Evolutionary conservation across 2,329 filamentous ascomycete genomes (phyloP), one percentile per base, ranked within the genome.

Genomic region (Alternaria sp.): DNA sequence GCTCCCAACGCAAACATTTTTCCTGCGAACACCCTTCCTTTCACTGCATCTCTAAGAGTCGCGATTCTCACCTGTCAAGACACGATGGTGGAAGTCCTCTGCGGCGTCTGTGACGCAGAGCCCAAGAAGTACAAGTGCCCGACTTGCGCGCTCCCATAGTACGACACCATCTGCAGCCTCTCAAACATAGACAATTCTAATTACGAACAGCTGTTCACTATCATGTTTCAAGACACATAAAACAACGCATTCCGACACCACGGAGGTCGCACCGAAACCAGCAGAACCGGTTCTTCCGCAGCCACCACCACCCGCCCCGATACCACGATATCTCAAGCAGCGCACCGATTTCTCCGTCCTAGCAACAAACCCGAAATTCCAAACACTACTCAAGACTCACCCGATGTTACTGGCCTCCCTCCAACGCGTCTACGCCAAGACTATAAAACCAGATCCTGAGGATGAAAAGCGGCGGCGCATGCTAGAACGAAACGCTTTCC

Each of bases 71-170:
- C 24, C 7, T 9, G 16, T 9, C 1, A 20, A n/a, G 2, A 44
- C 51, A 66, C 44, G 6, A 79, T 82, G 80, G 58, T 71, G 16
- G 70, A 73, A 7, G 4, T 41, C 7, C 62, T 73, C 12, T 84
- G 82, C 60, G 78, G 78, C 43, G 75, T 84, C n/a, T 84, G 82
- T 71, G 68, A 77, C 41, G 69, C 71, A 22, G 69, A 74, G 47
- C 76, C 78, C n/a, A 81, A 80, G 48, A 84, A 83, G 69, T 84
- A 84, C 77, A 83, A 82, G 73, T 84, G 82, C 65, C 80, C 81
- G n/a, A 76, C 78, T 20, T 84, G 82, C 66, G 71, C 78, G 59
- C 63, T 82, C 32, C 80, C 78, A 71, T 84, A 83, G 81, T 83
- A 70, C 22, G 76, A 22, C 32, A 30, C 28, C 65, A 28, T 34